Conservation (phyloP, 768 basidiomycete species). For the Naematelia aurantialba region DNA sequence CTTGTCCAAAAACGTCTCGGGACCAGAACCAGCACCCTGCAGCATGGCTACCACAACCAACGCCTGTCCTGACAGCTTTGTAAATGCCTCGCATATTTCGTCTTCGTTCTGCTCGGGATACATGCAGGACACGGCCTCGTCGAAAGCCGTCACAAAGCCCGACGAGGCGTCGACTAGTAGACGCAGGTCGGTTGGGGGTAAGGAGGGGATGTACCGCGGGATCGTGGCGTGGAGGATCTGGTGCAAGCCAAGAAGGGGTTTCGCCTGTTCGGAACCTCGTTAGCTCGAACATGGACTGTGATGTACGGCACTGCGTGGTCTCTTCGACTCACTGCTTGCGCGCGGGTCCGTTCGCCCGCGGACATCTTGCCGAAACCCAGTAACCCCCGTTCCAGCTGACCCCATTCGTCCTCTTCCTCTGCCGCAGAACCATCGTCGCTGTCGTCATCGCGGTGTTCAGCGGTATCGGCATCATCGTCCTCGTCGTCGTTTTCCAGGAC, state of each 20-base stretch:
- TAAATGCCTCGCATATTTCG: constrained; percentile 24
- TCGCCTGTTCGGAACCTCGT: constrained; percentile 26
- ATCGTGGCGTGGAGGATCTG: constrained; percentile 34
- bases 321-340: constrained; percentile 33
- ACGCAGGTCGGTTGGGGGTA: constrained; percentile 5
- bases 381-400: constrained; percentile 21
- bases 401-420: constrained; percentile 22
- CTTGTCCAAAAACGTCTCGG: constrained; percentile 17
- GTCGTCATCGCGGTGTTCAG: constrained; percentile 4
- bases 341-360: constrained; percentile 15
- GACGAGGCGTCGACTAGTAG: constrained; percentile 15
- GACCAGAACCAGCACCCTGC: not conserved
- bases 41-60: not conserved
- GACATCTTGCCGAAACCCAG: constrained; percentile 20
- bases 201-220: constrained; percentile 23
- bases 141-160: constrained; percentile 25
- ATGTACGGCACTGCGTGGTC: too few species aligned
- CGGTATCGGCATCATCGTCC: constrained; percentile 5
- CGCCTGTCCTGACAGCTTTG: constrained; percentile 16
- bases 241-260: constrained; percentile 33
- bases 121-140: constrained; percentile 30
- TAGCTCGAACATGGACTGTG: not conserved
- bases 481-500: constrained; percentile 23
- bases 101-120: constrained; percentile 34
- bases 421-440: constrained; percentile 3